Conservation (phyloP, 257 asterid species). For the Solanum pennellii region DNA sequence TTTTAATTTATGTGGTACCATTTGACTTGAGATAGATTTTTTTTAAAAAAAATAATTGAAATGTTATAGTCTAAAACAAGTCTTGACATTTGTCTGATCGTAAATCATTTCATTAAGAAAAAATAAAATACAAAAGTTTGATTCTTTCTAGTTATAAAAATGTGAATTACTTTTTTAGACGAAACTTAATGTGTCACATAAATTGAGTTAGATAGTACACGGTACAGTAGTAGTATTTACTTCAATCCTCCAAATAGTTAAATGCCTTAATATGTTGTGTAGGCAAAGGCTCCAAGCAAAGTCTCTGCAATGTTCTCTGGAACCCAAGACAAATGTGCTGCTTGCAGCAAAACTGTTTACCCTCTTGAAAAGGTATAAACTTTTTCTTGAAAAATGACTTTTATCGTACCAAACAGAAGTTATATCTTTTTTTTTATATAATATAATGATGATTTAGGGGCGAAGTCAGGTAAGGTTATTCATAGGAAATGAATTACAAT, state of each 20-base stretch:
- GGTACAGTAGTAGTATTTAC: too few species aligned
- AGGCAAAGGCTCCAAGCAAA: slow-evolving; percentile 70
- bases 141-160: not conserved
- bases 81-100: fast-evolving
- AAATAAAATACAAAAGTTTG: not conserved
- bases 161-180: not conserved
- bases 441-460: not conserved
- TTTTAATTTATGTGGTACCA: not conserved
- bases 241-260: not conserved
- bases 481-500: not conserved
- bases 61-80: too few species aligned
- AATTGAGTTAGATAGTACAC: not conserved
- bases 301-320: slow-evolving; percentile 73
- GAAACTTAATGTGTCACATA: fast-evolving
- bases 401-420: not conserved
- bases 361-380: slow-evolving; percentile 70
- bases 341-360: slow-evolving; percentile 67
- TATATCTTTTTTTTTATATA: not conserved
- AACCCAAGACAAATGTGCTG: slow-evolving; percentile 73
- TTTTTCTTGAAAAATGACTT: not conserved
- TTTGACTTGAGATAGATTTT: not conserved
- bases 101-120: not conserved
- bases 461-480: not conserved
- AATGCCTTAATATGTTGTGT: not conserved
- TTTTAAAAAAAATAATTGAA: too few species aligned